Evolutionary conservation across 2,329 filamentous ascomycete species (phyloP).

Genomic region (Chalara sp.): DNA sequence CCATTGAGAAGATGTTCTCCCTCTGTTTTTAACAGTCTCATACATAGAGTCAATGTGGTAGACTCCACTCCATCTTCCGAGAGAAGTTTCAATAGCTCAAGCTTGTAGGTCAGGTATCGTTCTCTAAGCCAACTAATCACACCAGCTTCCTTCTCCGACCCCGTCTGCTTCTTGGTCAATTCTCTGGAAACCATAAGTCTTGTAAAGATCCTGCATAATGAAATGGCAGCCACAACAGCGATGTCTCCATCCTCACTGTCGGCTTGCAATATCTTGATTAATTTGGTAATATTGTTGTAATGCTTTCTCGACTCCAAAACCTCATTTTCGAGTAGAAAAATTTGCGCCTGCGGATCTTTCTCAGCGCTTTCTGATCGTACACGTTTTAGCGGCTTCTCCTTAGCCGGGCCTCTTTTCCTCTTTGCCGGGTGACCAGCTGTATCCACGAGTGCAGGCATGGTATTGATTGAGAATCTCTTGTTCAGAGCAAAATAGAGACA

Average conservation of each 20-base stretch:
- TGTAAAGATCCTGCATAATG: conserved; percentile 81
- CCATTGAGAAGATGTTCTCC: conserved; percentile 53
- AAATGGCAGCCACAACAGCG: conserved; percentile 64
- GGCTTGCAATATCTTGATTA: conserved; percentile 55
- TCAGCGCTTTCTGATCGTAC: conserved; percentile 36
- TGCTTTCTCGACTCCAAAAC: conserved; percentile 82
- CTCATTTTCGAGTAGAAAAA: conserved; percentile 70
- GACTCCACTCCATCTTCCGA: conserved; percentile 55
- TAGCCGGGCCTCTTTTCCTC: conserved; percentile 45
- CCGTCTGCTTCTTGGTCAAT: conserved; percentile 57
- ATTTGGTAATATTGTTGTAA: conserved; percentile 80
- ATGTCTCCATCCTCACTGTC: conserved; percentile 45
- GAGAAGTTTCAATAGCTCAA: conserved; percentile 54
- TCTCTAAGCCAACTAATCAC: conserved; percentile 75
- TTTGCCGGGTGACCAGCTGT: conserved; percentile 13
- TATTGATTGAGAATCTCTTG: conserved; percentile 1
- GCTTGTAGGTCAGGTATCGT: conserved; percentile 64
- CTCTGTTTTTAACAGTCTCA: conserved; percentile 80
- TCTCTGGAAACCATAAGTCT: conserved; percentile 69
- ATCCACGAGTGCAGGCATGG: conserved; percentile 20
- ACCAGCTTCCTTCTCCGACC: conserved; percentile 66
- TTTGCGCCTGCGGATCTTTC: conserved; percentile 52
- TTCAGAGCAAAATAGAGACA: too few species aligned
- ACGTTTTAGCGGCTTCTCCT: conserved; percentile 38
- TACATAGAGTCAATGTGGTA: conserved; percentile 69